A percentile compares a stretch with the other conserved stretches of the same genome.
Evolutionary conservation across 495 filamentous ascomycete species (phyloP).

Genomic region (Aspergillus carlsbadensis): DNA sequence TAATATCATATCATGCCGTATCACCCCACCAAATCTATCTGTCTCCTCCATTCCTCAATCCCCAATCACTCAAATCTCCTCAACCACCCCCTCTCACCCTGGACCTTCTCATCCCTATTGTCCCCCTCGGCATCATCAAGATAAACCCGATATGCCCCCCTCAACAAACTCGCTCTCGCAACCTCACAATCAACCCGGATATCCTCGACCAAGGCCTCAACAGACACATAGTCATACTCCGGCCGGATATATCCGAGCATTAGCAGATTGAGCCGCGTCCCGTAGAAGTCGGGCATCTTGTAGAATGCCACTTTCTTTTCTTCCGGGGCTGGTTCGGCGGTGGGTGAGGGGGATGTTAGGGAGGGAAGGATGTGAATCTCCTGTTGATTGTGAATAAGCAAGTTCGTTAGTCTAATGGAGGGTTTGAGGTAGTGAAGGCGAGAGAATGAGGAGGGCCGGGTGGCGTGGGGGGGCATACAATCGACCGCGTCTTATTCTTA

Average conservation of each 20-base stretch:
- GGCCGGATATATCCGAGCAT: conserved; percentile 86
- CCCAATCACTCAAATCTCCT: conserved; percentile 18
- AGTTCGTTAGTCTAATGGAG: neutral
- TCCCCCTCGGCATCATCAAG: conserved; percentile 24
- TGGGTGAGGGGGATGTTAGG: conserved; percentile 49
- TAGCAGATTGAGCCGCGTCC: conserved; percentile 68
- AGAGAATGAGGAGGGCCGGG: neutral
- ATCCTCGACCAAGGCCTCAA: conserved; percentile 82
- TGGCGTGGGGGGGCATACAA: conserved; percentile 41
- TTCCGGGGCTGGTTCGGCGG: conserved; percentile 21
- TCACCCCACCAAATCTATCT: too few relatives aligned
- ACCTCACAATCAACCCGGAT: conserved; percentile 88
- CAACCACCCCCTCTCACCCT: conserved; percentile 38
- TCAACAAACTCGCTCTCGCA: conserved; percentile 66
- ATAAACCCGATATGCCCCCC: conserved; percentile 63
- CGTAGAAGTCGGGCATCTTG: conserved; percentile 77
- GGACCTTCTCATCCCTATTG: conserved; percentile 19
- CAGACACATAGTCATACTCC: conserved; percentile 81
- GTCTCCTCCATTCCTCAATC: neutral
- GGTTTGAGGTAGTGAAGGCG: neutral
- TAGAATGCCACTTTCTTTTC: conserved; percentile 29
- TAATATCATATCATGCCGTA: too few relatives aligned
- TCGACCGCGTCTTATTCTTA: conserved; percentile 76
- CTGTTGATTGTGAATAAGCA: conserved; percentile 14
- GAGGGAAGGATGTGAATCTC: conserved; percentile 88